Conservation (phyloP, 495 filamentous ascomycete species). For the Letharia lupina region DNA sequence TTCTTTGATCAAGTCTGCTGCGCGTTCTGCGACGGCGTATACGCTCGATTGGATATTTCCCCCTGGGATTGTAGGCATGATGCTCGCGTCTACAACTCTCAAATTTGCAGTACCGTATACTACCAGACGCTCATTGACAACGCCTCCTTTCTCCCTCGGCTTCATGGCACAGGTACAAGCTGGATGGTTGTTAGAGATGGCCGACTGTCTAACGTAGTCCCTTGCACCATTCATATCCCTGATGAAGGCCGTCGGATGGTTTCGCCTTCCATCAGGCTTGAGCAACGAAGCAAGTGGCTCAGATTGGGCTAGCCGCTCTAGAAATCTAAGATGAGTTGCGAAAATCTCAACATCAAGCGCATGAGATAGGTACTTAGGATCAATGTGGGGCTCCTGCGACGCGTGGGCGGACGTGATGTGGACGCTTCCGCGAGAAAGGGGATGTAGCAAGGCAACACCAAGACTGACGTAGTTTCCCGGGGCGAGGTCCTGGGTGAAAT, state of each 20-base stretch:
- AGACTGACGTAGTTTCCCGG: constrained; percentile 23
- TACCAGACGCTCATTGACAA: constrained; percentile 33
- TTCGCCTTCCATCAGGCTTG: constrained; percentile 6
- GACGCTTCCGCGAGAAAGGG: constrained; percentile 25
- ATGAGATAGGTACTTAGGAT: constrained; percentile 28
- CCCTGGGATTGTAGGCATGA: constrained; percentile 49
- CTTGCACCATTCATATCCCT: constrained; percentile 22
- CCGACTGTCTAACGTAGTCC: constrained; percentile 20
- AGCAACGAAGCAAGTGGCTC: constrained; percentile 18
- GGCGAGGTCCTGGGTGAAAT: constrained; percentile 7
- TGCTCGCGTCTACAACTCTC: constrained; percentile 46
- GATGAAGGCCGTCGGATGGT: constrained; percentile 6
- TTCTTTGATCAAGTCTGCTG: constrained; percentile 33
- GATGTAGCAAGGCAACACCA: constrained; percentile 19
- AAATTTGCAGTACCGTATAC: constrained; percentile 44
- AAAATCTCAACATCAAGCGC: constrained; percentile 29
- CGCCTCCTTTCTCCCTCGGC: constrained; percentile 42
- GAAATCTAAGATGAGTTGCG: constrained; percentile 2
- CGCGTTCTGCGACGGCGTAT: constrained; percentile 55
- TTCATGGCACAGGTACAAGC: constrained; percentile 43
- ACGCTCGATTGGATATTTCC: constrained; percentile 45
- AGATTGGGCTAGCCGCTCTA: constrained; percentile 15
- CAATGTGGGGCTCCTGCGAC: constrained; percentile 17
- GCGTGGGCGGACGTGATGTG: constrained; percentile 27
- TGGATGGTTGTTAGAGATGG: constrained; percentile 33